phyloP scores from a whole-genome alignment of 768 basidiomycete species.

The Tylopilus rubrobrunneus region DNA sequence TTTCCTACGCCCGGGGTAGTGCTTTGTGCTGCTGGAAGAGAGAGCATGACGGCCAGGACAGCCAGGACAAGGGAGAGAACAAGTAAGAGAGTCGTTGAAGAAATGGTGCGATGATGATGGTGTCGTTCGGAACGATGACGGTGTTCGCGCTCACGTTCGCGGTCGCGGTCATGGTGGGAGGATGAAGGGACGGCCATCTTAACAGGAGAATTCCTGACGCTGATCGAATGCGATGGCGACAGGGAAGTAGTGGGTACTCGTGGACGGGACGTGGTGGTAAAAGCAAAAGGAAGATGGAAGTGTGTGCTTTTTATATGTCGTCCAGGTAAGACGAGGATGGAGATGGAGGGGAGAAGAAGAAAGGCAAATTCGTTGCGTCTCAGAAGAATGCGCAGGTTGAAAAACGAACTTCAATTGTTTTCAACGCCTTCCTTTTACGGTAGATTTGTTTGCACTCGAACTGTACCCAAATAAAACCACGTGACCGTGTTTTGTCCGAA shows the following conservation, averaged over 20 bases:
- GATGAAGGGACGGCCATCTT: slow-evolving; percentile 87
- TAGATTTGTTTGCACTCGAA: slow-evolving; percentile 27
- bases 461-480: slow-evolving; percentile 29
- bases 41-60: slow-evolving; percentile 88
- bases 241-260: slow-evolving; percentile 63
- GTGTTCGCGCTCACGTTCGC: slow-evolving; percentile 52
- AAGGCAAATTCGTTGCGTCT: slow-evolving; percentile 3
- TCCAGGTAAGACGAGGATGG: slow-evolving; percentile 16
- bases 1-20: slow-evolving; percentile 28
- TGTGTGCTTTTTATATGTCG: slow-evolving; percentile 4
- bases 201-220: slow-evolving; percentile 45
- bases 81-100: slow-evolving; percentile 83
- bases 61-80: slow-evolving; percentile 83
- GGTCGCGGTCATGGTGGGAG: slow-evolving; percentile 64
- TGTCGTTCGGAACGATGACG: slow-evolving; percentile 61
- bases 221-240: slow-evolving; percentile 63
- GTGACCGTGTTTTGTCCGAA: slow-evolving; percentile 28
- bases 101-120: slow-evolving; percentile 82
- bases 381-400: slow-evolving; percentile 23
- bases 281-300: slow-evolving; percentile 11
- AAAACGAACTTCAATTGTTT: slow-evolving; percentile 24
- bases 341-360: slow-evolving; percentile 11
- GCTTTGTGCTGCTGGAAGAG: slow-evolving; percentile 60
- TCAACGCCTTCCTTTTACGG: slow-evolving; percentile 15
- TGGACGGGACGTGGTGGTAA: slow-evolving; percentile 63